Conservation (phyloP, 371 early-diverging fungal genomes). For the Sporodiniella umbellata region DNA sequence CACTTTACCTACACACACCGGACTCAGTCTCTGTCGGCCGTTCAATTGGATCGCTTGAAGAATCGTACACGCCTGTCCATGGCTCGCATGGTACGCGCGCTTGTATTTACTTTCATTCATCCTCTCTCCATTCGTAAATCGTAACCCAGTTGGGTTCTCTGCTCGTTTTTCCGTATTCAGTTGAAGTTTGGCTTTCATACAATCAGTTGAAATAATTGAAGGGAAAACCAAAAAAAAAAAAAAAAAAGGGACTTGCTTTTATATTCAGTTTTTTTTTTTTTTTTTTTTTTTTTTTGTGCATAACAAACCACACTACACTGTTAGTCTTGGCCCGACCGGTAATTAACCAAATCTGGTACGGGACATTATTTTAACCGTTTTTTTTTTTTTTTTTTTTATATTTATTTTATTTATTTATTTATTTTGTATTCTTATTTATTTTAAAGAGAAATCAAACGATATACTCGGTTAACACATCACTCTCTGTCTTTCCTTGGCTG, state of each 20-base stretch:
- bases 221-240: background rate
- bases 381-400: no score
- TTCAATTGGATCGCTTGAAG: conserved; percentile 31
- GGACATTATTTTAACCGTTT: background rate
- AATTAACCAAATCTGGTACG: background rate
- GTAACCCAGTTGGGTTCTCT: background rate
- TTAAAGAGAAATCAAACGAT: no score
- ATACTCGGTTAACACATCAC: no score
- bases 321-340: background rate
- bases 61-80: conserved; percentile 25
- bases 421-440: no score
- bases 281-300: background rate
- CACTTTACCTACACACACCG: conserved; percentile 19
- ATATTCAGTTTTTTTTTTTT: background rate
- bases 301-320: background rate
- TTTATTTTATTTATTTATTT: no score
- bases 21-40: conserved; percentile 16
- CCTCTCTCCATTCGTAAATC: conserved; percentile 1
- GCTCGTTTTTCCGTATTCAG: background rate
- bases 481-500: no score
- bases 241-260: background rate
- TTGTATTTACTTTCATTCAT: conserved; percentile 1
- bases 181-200: background rate
- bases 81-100: conserved; percentile 15
- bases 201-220: background rate